Conservation (phyloP, 2,329 filamentous ascomycete genomes). For the Neobulgaria alba region DNA sequence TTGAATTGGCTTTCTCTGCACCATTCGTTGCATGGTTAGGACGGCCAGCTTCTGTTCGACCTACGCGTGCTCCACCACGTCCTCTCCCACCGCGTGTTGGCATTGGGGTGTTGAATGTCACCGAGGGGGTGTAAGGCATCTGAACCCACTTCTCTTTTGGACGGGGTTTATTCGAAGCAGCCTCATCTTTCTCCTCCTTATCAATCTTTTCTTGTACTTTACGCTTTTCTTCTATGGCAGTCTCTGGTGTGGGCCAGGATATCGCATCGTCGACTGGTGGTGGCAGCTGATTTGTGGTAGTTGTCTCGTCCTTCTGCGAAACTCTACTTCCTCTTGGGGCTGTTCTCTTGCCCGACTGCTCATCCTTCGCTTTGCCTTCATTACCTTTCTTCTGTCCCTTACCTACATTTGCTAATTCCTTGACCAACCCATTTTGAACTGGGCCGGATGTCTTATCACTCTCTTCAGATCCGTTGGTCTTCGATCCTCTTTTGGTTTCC, state of each 20-base stretch:
- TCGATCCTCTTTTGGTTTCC: conserved; percentile 34
- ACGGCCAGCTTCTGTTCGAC: conserved; percentile 32
- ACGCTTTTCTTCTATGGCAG: conserved; percentile 63
- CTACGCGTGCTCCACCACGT: conserved; percentile 33
- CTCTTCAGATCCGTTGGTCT: conserved; percentile 31
- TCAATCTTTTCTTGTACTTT: conserved; percentile 59
- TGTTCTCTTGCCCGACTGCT: conserved; percentile 22
- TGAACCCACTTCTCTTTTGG: conserved; percentile 80
- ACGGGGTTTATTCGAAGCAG: conserved; percentile 42
- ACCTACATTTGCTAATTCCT: conserved; percentile 30
- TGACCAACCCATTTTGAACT: conserved; percentile 9
- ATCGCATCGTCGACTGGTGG: conserved; percentile 68
- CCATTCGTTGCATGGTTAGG: conserved; percentile 23
- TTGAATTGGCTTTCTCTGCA: conserved; percentile 21
- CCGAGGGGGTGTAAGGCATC: conserved; percentile 73
- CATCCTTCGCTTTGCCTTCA: conserved; percentile 29
- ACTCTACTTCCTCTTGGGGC: conserved; percentile 24
- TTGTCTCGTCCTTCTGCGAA: conserved; percentile 28
- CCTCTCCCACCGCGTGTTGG: conserved; percentile 51
- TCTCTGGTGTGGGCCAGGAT: conserved; percentile 87
- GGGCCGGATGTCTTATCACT: conserved; percentile 25
- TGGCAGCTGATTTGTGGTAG: conserved; percentile 31
- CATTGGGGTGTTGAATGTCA: conserved; percentile 79
- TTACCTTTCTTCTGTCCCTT: conserved; percentile 33
- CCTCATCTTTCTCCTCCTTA: conserved; percentile 56